A percentile compares a stretch with the other conserved stretches of the same genome.
Evolutionary conservation across 2,329 filamentous ascomycete species (phyloP).

Genomic region (Ophiognomonia clavigignenti-juglandacearum): DNA sequence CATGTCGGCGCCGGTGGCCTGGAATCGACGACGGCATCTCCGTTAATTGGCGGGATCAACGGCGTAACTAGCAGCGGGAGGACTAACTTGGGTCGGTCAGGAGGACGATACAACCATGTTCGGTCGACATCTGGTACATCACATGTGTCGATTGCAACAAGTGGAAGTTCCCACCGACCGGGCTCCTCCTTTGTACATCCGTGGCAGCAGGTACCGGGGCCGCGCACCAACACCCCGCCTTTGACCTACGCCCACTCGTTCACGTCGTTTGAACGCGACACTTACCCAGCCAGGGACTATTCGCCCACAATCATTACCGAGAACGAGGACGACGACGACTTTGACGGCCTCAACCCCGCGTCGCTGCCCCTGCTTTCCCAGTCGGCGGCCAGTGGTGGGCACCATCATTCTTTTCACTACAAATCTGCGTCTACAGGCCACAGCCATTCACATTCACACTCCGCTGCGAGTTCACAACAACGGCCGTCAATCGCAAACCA

Average conservation of each 20-base stretch:
- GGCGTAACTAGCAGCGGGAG: too few species aligned
- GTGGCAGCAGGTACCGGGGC: conserved; percentile 62
- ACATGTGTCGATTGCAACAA: conserved; percentile 51
- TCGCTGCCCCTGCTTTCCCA: conserved; percentile 16
- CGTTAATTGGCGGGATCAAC: background rate
- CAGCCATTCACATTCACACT: conserved; percentile 9
- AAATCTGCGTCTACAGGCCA: conserved; percentile 26
- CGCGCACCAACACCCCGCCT: conserved; percentile 55
- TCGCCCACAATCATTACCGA: conserved; percentile 54
- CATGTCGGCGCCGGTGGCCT: conserved; percentile 18
- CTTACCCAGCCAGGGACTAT: conserved; percentile 39
- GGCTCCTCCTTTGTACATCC: conserved; percentile 54
- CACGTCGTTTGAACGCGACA: conserved; percentile 41
- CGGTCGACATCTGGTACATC: conserved; percentile 56
- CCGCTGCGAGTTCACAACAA: conserved; percentile 25
- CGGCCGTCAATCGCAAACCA: conserved; percentile 35
- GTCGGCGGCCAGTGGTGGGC: conserved; percentile 14
- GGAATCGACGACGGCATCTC: conserved; percentile 1
- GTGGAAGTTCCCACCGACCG: conserved; percentile 42
- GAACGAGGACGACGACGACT: conserved; percentile 42
- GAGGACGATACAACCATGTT: conserved; percentile 45
- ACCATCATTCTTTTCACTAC: conserved; percentile 16
- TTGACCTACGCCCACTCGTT: conserved; percentile 54
- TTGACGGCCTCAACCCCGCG: conserved; percentile 27
- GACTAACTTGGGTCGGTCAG: conserved; percentile 12